A percentile compares a stretch with the other conserved stretches of the same genome.
Conservation (phyloP, 495 filamentous ascomycete genomes). For the Wilcoxina mikolae region DNA sequence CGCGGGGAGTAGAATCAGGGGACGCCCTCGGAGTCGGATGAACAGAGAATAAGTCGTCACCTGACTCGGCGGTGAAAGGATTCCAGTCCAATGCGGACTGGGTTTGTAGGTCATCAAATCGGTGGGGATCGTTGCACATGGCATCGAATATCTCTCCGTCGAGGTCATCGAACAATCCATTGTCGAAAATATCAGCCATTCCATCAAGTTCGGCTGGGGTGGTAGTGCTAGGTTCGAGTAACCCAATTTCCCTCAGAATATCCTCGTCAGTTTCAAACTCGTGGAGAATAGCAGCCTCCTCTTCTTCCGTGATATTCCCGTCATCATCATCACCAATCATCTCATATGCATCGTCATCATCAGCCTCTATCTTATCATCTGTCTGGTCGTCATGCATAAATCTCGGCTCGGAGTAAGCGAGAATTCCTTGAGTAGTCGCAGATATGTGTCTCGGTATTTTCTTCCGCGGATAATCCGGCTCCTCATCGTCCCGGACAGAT, state of each 20-base stretch:
- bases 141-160: constrained; percentile 24
- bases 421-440: constrained; percentile 13
- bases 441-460: constrained; percentile 12
- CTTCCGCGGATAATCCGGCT: constrained; percentile 21
- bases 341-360: constrained; percentile 15
- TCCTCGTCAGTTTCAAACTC: constrained; percentile 17
- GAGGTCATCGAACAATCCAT: constrained; percentile 16
- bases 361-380: constrained; percentile 16
- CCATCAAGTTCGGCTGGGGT: background rate
- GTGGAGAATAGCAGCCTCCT: constrained; percentile 18
- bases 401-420: constrained; percentile 12
- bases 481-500: constrained; percentile 10
- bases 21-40: constrained; percentile 21
- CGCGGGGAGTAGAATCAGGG: constrained; percentile 19
- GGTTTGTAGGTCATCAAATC: constrained; percentile 17
- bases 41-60: constrained; percentile 18
- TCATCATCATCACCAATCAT: constrained; percentile 17
- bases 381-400: constrained; percentile 1
- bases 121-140: constrained; percentile 17
- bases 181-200: background rate
- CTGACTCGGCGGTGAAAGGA: constrained; percentile 13
- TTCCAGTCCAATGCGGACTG: constrained; percentile 8
- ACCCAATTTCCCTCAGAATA: background rate
- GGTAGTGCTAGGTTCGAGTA: background rate
- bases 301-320: constrained; percentile 14